Base-by-base conservation (phyloP, 2,329 filamentous ascomycete genomes). In the Hypoxylon sp. region DNA sequence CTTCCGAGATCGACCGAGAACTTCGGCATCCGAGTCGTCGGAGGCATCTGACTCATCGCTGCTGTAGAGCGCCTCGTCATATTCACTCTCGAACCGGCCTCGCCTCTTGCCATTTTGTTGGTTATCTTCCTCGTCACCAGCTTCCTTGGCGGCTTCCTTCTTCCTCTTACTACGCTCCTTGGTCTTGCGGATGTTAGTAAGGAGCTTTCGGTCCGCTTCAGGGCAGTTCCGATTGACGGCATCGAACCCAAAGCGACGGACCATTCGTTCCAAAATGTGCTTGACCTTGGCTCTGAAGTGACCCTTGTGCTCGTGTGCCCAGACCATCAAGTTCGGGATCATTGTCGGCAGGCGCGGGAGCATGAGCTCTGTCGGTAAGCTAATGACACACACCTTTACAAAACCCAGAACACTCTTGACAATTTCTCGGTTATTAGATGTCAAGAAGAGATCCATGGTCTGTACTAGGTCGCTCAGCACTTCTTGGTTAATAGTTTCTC, bases 301-400 rank as follows among this genome's bases (percentile, higher is more conserved):
- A 11, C 94, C 94, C 83, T 98, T 98, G 85, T 99, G 97, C 81
- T 99, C 96, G 80, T 98, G 93, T 78, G 92, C 94, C 95, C 96
- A 99, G 46, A 94, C 89, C 85, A 98, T 93, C 19, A 98, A 85
- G 80, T 97, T 97, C 2, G 94, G 93, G 1, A 99, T 88, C 52
- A 99, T 86, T 0, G 90, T 89, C 32, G 86, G 83, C 37, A 99
- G 88, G 24, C 94, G 89, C 3, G 93, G 91, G 37, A 91, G 86
- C 83, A 99, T 91, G 70, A 97, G 85, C 5, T 92, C 89, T 44
- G 90, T 88, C 0, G 95, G 93, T 31, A 98, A 83, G 65, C 92
- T 91, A 75, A 98, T 93, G 65, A 97, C 89, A 74, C 93, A 97
- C 27, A 99, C 93, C 83, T 99, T 99, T 77, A 98, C 93, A 78